Base-by-base conservation (phyloP, 257 asterid genomes). In the Solanum chilense region DNA sequence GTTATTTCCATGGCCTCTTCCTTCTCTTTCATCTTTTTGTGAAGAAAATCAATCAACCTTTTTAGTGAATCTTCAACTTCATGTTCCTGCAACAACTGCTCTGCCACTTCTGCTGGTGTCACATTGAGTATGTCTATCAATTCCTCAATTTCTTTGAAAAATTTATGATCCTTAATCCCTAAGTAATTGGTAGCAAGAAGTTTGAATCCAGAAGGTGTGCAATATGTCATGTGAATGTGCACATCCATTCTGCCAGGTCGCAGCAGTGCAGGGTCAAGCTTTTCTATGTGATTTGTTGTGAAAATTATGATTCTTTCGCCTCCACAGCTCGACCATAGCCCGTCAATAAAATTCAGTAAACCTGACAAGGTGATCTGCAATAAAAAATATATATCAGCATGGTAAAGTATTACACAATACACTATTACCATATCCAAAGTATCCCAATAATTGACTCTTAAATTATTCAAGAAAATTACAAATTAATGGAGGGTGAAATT, bases 91-190 rank as follows among this genome's bases (percentile, higher is more conserved):
- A 87, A 74, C 14, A 83, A 12, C 35, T 86, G 76, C 39, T 87
- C 89, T 49, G 86, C 88, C 33, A 87, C 86, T 80, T 86, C 81
- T 25, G 88, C 89, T 11, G 88, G 88, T 14, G 89, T 83, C 21
- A 44, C 90, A 64, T 84, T 60, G 25, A 42, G 76, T 69, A 78
- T 64, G 20, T 21, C 27, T 25, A 90, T 60, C 6, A 90, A 84
- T 44, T 86, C 69, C 33, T 87, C 90, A 71, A 88, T 88, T 42
- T 90, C 89, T 15, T 68, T 11, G n/a, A 86, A 86, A 52, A 37
- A 21, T n/a, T 23, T n/a, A 39, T 81, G 88, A 49, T 82, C 56
- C 44, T 44, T 68, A 16, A 84, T 90, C 5, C 64, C 84, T 0
- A 45, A 29, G 84, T 45, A 78, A 44, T 78, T 78, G 3, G 41